Base-by-base conservation (phyloP, 805 yeast genomes). In the Yamadazyma sp. region DNA sequence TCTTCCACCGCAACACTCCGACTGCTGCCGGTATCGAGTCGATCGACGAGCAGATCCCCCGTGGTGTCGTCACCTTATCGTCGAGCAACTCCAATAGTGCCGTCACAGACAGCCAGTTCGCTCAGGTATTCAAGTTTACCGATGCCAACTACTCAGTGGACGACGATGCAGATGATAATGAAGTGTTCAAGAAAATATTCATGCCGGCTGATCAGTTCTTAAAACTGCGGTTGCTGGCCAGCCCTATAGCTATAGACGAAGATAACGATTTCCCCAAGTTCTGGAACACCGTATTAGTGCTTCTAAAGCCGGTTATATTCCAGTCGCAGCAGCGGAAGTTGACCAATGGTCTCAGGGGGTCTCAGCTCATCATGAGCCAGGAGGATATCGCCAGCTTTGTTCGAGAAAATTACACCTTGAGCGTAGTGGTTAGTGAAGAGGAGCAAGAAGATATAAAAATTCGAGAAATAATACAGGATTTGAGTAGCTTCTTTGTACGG, bases 131-230 rank as follows among this genome's bases (percentile, higher is more conserved):
- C 47, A 61, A 60, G 23, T 64, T 62, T 45, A 60, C 68, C 0
- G 59, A 61, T 31, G 60, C 65, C 0, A 59, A 52, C 23, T 60
- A 50, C 41, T 34, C 55, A 1, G 24, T 50, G 5, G 67, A 61
- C 11, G 50, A 46, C 14, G 50, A 41, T 14, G 40, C 32, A 11
- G 60, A 54, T 6, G 59, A 53, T 10, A 16, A 30, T 5, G 66
- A 57, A 42, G 41, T 24, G 20, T 65, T 57, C 26, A 60, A 52
- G 35, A 62, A 59, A 42, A 32, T 62, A 19, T 44, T 61, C 47
- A 36, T 55, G 7, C 69, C 69, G 4, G 61, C 66, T 1, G 69
- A 63, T 36, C 69, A 62, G 43, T 63, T 49, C 34, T 33, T 63
- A 10, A 55, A 50, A 32, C 36, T 46, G 28, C 54, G 53, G 28